Evolutionary conservation across 2,329 filamentous ascomycete species (phyloP).

Genomic region (Hortaea werneckii): DNA sequence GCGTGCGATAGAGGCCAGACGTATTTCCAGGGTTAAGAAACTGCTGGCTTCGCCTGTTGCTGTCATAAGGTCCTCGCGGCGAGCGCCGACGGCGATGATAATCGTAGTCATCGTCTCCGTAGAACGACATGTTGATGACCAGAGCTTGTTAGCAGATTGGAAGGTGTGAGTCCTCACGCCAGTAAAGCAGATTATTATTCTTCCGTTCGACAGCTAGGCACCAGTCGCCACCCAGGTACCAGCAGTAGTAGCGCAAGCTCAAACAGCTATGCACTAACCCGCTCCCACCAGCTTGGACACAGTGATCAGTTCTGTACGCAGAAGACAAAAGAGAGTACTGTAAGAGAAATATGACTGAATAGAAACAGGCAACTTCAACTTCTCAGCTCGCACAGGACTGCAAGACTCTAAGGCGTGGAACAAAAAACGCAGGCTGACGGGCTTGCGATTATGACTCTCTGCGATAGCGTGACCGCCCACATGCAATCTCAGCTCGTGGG

Average conservation of each 20-base stretch:
- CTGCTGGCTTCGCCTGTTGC: slow-evolving; percentile 12
- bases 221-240: too few species aligned
- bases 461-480: background rate
- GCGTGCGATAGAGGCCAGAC: slow-evolving; percentile 32
- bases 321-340: background rate
- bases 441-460: background rate
- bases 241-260: too few species aligned
- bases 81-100: slow-evolving; percentile 11
- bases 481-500: background rate
- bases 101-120: slow-evolving; percentile 14
- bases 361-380: background rate
- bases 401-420: too few species aligned
- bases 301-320: too few species aligned
- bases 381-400: background rate
- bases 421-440: background rate
- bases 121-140: slow-evolving; percentile 10
- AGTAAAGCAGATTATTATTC: too few species aligned
- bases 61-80: slow-evolving; percentile 5
- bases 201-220: too few species aligned
- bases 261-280: too few species aligned
- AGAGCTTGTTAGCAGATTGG: too few species aligned
- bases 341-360: background rate
- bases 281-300: too few species aligned
- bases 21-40: slow-evolving; percentile 14
- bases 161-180: too few species aligned